Evolutionary conservation across 2,329 filamentous ascomycete species (phyloP), one percentile per base, ranked within the genome.

Genomic region (Chaetomium olivaceum): DNA sequence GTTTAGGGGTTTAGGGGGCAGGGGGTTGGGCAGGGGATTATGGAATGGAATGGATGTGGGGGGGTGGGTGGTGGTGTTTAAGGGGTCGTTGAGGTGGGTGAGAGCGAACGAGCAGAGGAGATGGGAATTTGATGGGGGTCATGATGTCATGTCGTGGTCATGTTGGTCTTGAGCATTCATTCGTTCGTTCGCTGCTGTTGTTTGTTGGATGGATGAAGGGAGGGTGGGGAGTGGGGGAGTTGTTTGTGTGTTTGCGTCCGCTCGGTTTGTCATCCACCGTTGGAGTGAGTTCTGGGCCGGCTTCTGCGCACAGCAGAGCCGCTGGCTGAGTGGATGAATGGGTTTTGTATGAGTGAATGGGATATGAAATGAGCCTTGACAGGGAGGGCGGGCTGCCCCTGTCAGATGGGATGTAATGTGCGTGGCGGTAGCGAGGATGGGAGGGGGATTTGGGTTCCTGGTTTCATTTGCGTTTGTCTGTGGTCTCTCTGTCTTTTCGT

Each of bases 81-180:
- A n/a, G n/a, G n/a, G n/a, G n/a, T n/a, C n/a, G n/a, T n/a, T n/a
- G n/a, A n/a, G n/a, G 39, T 19, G 27, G 48, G 27, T 29, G 51
- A 8, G 25, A 33, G 11, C n/a, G 23, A 33, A n/a, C n/a, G 23
- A 6, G 43, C 3, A n/a, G 9, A 3, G 25, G 5, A 23, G 16
- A 11, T 8, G n/a, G 16, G 14, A 11, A 12, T 36, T 36, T 25
- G 2, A 51, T 51, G 48, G 48, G 60, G 48, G 9, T 27, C 43
- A 59, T 63, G 61, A 63, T 58, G 55, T 58, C 54, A 58, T 58
- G 55, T 19, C 33, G 12, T 25, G 33, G 46, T 55, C n/a, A 43
- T 64, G 51, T 60, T 29, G 56, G 51, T 51, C 27, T 59, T 59
- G 52, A 55, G 39, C 21, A 14, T 21, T 19, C n/a, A 11, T 39